A percentile compares a stretch with the other conserved stretches of the same genome.
Conservation (phyloP, 805 yeast species). For the Saccharomycopsis guyanensis region DNA sequence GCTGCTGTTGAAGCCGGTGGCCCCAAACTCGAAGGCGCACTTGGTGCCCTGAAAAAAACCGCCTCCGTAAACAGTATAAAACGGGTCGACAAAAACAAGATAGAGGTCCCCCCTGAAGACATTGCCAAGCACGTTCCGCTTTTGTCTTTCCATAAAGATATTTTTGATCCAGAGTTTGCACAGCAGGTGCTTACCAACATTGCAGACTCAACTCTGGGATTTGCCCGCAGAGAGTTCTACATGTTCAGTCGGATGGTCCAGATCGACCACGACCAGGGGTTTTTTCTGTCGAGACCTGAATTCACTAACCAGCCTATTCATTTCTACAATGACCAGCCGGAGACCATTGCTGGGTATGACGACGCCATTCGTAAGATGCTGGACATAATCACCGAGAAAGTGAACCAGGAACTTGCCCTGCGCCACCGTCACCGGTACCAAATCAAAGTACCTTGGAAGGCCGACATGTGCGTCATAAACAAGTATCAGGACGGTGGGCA, state of each 20-base stretch:
- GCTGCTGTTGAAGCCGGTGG: no score
- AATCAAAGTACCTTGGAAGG: conserved; percentile 15
- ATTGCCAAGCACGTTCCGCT: not conserved
- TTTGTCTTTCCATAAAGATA: conserved; percentile 38
- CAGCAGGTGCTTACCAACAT: conserved; percentile 37
- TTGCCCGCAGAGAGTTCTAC: conserved; percentile 41
- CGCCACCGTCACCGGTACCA: not conserved
- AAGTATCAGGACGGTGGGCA: conserved; percentile 41
- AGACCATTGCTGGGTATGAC: not conserved
- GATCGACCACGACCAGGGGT: conserved; percentile 39
- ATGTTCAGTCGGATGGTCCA: conserved; percentile 56
- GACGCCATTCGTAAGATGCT: not conserved
- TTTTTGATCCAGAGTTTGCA: conserved; percentile 45
- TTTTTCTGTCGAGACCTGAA: not conserved
- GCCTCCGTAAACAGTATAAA: no score
- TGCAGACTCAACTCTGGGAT: conserved; percentile 28
- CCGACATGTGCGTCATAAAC: conserved; percentile 48
- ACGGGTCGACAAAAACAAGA: no score
- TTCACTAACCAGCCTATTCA: not conserved
- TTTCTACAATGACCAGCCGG: not conserved
- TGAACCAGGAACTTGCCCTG: not conserved
- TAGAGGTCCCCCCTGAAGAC: not conserved
- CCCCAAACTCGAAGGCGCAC: no score
- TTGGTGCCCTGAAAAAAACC: no score
- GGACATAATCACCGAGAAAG: not conserved